Percentiles rank a stretch among this genome's conserved stretches.
phyloP scores from a whole-genome alignment of 148 eudicot genomes.

The Simmondsia chinensis region DNA sequence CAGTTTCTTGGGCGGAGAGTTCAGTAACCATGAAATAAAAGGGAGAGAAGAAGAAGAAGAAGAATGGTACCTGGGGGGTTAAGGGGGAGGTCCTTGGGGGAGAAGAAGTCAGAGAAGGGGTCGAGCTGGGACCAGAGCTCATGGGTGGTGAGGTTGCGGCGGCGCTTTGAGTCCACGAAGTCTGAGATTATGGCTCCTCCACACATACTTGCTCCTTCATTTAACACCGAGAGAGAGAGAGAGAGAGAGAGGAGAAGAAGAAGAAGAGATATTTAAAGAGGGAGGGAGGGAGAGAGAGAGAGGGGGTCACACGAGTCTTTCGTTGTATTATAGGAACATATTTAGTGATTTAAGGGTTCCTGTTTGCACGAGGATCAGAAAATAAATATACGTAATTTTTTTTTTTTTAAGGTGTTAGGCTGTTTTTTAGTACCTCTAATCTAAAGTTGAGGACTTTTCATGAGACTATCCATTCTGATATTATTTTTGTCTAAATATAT shows the following conservation, averaged over 20 bases:
- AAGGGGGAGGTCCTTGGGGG: too few species aligned
- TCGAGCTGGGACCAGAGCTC: slow-evolving; percentile 32
- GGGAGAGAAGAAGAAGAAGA: not conserved
- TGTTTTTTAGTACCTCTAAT: too few species aligned
- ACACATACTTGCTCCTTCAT: slow-evolving; percentile 12
- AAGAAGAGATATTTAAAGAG: not conserved
- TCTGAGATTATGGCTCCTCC: slow-evolving; percentile 32
- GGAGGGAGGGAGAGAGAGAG: not conserved
- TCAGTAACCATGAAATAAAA: not conserved
- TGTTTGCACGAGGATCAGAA: too few species aligned
- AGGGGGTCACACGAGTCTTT: not conserved
- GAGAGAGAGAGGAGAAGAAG: not conserved
- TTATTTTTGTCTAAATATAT: too few species aligned
- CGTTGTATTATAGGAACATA: too few species aligned
- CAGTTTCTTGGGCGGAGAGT: not conserved
- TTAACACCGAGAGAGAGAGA: not conserved
- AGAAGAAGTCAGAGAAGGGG: not conserved
- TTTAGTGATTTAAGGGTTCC: too few species aligned
- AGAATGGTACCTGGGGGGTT: not conserved
- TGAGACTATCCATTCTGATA: too few species aligned
- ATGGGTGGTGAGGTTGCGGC: slow-evolving; percentile 14
- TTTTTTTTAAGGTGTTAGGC: too few species aligned
- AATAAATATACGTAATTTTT: too few species aligned
- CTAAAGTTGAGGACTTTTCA: too few species aligned
- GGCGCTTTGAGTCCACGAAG: slow-evolving; percentile 27